These are phyloP conservation scores for Vicia sativa DNA, from an alignment of 306 rosid species.

Conservation along the genomic window DNA sequence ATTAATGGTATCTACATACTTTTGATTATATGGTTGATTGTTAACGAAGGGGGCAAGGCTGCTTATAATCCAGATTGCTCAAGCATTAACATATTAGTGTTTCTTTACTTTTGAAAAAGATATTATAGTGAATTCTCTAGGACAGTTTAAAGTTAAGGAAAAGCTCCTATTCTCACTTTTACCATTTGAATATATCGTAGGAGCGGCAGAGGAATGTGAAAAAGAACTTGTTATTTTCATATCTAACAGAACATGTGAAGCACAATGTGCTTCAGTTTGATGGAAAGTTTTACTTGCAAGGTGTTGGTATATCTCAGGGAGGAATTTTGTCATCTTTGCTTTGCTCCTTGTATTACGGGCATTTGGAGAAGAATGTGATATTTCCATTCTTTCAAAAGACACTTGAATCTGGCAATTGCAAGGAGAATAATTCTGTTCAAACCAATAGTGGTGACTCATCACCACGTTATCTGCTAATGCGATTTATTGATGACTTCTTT, in stretches of 20 bases:
- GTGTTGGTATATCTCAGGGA: slow-evolving; percentile 90
- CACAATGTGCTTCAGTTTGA: slow-evolving; percentile 71
- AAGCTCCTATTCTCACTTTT: slow-evolving; percentile 17
- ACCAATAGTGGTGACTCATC: slow-evolving; percentile 37
- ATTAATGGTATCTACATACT: no score
- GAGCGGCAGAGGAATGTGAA: slow-evolving; percentile 47
- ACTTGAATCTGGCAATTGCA: slow-evolving; percentile 42
- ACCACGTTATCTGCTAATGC: slow-evolving; percentile 52
- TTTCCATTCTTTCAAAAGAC: slow-evolving; percentile 68
- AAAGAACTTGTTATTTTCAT: slow-evolving; percentile 46
- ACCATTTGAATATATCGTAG: slow-evolving; percentile 45
- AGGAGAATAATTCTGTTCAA: slow-evolving; percentile 37
- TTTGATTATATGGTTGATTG: no score
- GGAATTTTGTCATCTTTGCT: slow-evolving; percentile 84
- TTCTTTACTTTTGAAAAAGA: slow-evolving; percentile 29
- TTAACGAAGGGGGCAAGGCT: no score
- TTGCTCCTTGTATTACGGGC: slow-evolving; percentile 78
- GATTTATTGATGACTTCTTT: slow-evolving; percentile 78
- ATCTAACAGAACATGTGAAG: slow-evolving; percentile 69
- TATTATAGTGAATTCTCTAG: slow-evolving; percentile 17
- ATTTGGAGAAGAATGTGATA: slow-evolving; percentile 69
- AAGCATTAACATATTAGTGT: background rate
- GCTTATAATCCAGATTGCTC: background rate
- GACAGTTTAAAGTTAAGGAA: background rate
- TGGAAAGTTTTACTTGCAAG: slow-evolving; percentile 75